These are phyloP conservation scores for Pichia sp. DNA, from an alignment of 1,139 yeast species.

Conservation along the genomic window DNA sequence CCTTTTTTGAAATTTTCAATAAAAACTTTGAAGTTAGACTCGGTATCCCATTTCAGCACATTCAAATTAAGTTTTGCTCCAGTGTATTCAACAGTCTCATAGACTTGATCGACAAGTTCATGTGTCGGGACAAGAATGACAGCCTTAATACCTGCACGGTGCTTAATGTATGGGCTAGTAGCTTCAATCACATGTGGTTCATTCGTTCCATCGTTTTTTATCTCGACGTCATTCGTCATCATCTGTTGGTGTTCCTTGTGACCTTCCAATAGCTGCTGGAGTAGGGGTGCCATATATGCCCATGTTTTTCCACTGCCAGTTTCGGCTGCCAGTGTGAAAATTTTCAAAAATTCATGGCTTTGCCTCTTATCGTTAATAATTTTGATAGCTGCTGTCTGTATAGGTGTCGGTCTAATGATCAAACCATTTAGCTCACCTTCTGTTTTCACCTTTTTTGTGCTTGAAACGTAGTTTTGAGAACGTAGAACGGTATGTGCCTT, in stretches of 20 bases:
- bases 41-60: conserved; percentile 52
- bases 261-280: conserved; percentile 54
- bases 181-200: neutral
- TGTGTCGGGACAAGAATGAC: conserved; percentile 82
- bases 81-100: conserved; percentile 44
- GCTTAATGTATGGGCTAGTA: conserved; percentile 14
- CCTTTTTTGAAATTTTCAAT: conserved; percentile 46
- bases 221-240: neutral
- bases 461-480: conserved; percentile 36
- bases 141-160: conserved; percentile 49
- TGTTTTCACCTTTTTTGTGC: conserved; percentile 39
- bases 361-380: conserved; percentile 38
- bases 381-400: conserved; percentile 57
- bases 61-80: conserved; percentile 40
- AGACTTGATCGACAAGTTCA: conserved; percentile 81
- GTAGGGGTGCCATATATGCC: conserved; percentile 75
- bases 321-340: conserved; percentile 86
- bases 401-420: conserved; percentile 52
- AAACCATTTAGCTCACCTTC: conserved; percentile 33
- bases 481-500: conserved; percentile 42
- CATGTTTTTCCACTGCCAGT: conserved; percentile 97
- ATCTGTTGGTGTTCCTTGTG: conserved; percentile 2
- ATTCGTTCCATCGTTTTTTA: conserved; percentile 19
- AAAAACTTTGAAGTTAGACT: conserved; percentile 39
- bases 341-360: conserved; percentile 42